phyloP scores from a whole-genome alignment of 1,284 basidiomycete species.

The Exobasidium cylindrosporum region DNA sequence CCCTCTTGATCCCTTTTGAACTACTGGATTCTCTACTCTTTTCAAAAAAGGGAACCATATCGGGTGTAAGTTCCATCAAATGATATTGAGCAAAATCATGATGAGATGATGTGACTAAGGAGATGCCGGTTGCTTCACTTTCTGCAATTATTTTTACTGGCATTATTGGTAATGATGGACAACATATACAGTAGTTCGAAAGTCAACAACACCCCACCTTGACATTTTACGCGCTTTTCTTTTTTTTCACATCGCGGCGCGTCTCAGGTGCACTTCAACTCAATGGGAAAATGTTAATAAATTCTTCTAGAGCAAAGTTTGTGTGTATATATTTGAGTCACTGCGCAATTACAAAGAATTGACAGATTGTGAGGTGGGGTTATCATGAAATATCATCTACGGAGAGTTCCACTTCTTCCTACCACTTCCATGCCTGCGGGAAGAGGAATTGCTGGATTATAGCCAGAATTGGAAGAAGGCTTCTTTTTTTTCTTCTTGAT shows the following conservation, averaged over 20 bases:
- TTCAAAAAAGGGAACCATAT: constrained; percentile 8
- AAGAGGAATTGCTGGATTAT: constrained; percentile 21
- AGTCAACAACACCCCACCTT: too few relatives aligned
- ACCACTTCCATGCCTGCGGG: constrained; percentile 24
- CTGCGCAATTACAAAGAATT: too few relatives aligned
- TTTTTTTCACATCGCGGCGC: too few relatives aligned
- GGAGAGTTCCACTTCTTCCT: constrained; percentile 11
- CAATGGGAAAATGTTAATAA: too few relatives aligned
- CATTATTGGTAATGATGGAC: too few relatives aligned
- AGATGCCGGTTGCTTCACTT: background rate
- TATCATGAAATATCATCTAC: too few relatives aligned
- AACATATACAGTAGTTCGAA: too few relatives aligned
- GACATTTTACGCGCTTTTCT: too few relatives aligned
- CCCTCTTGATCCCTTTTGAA: background rate
- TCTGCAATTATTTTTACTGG: background rate
- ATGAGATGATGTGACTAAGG: background rate
- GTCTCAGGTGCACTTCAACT: too few relatives aligned
- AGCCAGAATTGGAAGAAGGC: constrained; percentile 10
- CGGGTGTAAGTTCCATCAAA: constrained; percentile 11
- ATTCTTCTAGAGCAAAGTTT: too few relatives aligned
- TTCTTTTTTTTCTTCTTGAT: constrained; percentile 18
- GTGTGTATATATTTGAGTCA: too few relatives aligned
- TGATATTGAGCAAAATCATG: constrained; percentile 5
- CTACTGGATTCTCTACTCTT: background rate
- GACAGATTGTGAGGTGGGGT: too few relatives aligned